Base-by-base conservation (phyloP, 2,329 filamentous ascomycete genomes). In the Phyllosticta ampelicida region DNA sequence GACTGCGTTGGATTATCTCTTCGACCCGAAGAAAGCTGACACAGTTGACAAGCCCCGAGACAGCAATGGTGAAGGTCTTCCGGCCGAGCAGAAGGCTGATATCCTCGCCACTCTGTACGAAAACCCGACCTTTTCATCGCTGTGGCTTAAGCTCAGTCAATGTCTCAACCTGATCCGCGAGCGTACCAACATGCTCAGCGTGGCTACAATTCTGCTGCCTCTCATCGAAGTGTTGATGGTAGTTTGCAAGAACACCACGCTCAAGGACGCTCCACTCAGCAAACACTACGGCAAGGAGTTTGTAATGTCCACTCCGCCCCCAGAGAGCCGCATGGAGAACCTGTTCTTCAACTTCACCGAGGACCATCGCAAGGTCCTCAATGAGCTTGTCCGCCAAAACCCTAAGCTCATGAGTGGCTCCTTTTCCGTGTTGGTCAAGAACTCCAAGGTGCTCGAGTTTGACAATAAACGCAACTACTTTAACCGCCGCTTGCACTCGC, bases 381-480 rank as follows among this genome's bases (percentile, higher is more conserved):
- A 99, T 69, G 94, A 99, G 71, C 86, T 99, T 63, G 94, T 99
- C 58, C 87, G 95, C 63, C 90, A 95, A 68, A 97, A 95, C 64
- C 94, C 95, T 28, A 95, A 96, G 72, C 83, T 99, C 63, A 99
- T 99, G 95, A 96, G 92, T 60, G 94, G 94, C 56, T 96, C 92
- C 2, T 96, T 99, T 74, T 91, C 92, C 10, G 80, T 99, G 16
- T 77, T 99, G 53, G 94, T 97, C 62, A 96, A 96, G 78, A 99
- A 99, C 69, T 95, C 94, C 23, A 99, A 97, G 79, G 95, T 99
- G 3, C 79, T 99, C 11, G 94, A 99, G 69, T 99, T 99, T 67
- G 94, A 99, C 76, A 99, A 99, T 77, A 99, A 99, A 78, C 90
- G 94, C 67, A 97, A 95, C 75, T 99, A 95, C 80, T 99, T 99